These are phyloP conservation scores for Paragyromitra xinjiangensis DNA, from an alignment of 495 filamentous ascomycete genomes.

Conservation along the genomic window DNA sequence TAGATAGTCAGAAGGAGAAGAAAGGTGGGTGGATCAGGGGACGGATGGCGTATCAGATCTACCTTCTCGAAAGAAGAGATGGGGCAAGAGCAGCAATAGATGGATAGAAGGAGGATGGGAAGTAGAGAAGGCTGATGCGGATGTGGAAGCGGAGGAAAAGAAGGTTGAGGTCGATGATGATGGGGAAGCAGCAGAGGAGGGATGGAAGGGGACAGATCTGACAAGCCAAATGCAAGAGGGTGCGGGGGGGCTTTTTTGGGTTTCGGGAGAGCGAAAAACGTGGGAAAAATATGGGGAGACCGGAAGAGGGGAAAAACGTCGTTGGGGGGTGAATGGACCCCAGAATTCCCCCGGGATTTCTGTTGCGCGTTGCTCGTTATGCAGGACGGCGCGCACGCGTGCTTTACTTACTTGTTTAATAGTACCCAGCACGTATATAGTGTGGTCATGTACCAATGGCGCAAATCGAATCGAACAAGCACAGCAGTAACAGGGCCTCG, in stretches of 20 bases:
- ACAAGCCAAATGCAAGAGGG: constrained; percentile 55
- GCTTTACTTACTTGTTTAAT: constrained; percentile 51
- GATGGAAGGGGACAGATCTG: constrained; percentile 53
- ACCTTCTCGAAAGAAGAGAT: constrained; percentile 26
- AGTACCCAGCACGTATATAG: constrained; percentile 47
- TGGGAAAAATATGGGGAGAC: constrained; percentile 56
- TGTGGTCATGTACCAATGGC: constrained; percentile 50
- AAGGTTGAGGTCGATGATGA: constrained; percentile 45
- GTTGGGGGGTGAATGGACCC: constrained; percentile 43
- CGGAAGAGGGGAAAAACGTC: constrained; percentile 55
- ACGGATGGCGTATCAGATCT: constrained; percentile 33
- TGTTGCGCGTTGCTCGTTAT: constrained; percentile 43
- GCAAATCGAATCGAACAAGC: constrained; percentile 44
- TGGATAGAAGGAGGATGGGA: constrained; percentile 2
- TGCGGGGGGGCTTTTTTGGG: constrained; percentile 55
- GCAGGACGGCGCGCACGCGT: constrained; percentile 49
- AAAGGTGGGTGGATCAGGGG: constrained; percentile 34
- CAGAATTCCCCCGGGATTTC: constrained; percentile 44
- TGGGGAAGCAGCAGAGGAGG: constrained; percentile 38
- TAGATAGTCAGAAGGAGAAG: constrained; percentile 41
- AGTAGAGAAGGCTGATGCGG: constrained; percentile 36
- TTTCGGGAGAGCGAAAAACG: constrained; percentile 54
- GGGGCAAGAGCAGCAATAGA: constrained; percentile 25
- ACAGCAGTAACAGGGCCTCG: constrained; percentile 36
- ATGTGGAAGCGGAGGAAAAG: constrained; percentile 30